Percentiles rank a stretch among this genome's conserved stretches.
Conservation (phyloP, 768 basidiomycete genomes). For the Gloeostereum incarnatum region DNA sequence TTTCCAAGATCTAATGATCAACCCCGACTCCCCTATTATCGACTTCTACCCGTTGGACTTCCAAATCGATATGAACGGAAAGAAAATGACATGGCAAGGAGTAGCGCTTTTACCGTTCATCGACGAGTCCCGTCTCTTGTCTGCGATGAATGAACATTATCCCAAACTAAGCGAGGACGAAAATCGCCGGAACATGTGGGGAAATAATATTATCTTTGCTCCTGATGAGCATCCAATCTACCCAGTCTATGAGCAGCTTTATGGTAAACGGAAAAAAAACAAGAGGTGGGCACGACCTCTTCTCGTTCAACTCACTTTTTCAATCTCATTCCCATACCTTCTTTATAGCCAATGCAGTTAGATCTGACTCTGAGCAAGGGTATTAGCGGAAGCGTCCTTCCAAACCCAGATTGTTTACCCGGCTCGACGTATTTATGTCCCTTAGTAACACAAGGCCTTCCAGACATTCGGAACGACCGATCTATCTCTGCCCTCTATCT, state of each 20-base stretch:
- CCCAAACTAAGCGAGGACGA: conserved; percentile 74
- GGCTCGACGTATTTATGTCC: conserved; percentile 85
- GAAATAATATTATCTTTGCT: conserved; percentile 75
- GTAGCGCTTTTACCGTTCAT: conserved; percentile 96
- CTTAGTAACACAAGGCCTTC: conserved; percentile 45
- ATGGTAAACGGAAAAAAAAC: conserved; percentile 81
- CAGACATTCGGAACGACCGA: conserved; percentile 80
- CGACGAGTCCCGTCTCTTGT: conserved; percentile 72
- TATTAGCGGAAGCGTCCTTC: conserved; percentile 69
- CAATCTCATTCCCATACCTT: conserved; percentile 6
- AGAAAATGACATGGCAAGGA: conserved; percentile 99
- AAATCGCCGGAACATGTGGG: conserved; percentile 75
- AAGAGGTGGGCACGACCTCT: conserved; percentile 55
- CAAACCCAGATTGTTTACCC: conserved; percentile 85
- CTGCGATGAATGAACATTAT: conserved; percentile 69
- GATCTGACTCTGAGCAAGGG: conserved; percentile 66
- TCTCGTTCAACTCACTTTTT: conserved; percentile 5
- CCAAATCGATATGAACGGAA: conserved; percentile 99
- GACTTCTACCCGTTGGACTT: conserved; percentile 94
- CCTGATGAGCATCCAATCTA: conserved; percentile 81
- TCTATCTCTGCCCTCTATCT: conserved; percentile 82
- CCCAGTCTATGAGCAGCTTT: conserved; percentile 80
- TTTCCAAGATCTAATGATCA: conserved; percentile 84
- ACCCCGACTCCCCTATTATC: conserved; percentile 82
- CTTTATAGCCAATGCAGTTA: conserved; percentile 59